phyloP scores from a whole-genome alignment of 1,139 yeast species.

The Schwanniomyces etchellsii region DNA sequence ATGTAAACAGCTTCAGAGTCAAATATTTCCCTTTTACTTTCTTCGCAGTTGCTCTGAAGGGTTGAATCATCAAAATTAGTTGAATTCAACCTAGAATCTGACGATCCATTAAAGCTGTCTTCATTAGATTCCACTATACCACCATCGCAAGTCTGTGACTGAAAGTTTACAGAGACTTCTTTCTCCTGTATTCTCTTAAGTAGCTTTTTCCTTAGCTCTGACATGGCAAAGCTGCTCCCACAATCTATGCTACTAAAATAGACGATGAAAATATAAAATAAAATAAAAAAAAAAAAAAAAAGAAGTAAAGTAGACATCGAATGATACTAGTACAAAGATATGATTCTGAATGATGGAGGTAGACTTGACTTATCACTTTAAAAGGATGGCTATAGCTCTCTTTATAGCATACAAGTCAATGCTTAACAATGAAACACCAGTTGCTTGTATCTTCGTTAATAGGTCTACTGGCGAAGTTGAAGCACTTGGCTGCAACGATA shows the following conservation, averaged over 20 bases:
- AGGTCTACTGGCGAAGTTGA: constrained; percentile 42
- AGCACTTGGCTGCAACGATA: constrained; percentile 82
- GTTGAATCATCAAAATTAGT: too few relatives aligned
- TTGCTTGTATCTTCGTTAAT: constrained; percentile 59
- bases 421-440: constrained; percentile 65
- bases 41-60: not conserved
- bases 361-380: constrained; percentile 25
- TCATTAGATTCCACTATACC: constrained; percentile 10
- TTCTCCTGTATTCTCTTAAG: constrained; percentile 34
- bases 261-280: not conserved
- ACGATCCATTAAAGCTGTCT: constrained; percentile 1
- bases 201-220: constrained; percentile 38
- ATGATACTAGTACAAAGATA: not conserved
- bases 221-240: too few relatives aligned
- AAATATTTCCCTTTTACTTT: not conserved
- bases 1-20: constrained; percentile 6
- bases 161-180: constrained; percentile 32
- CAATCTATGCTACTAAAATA: not conserved
- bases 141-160: constrained; percentile 24
- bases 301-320: not conserved
- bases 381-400: constrained; percentile 31
- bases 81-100: too few relatives aligned
- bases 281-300: too few relatives aligned
- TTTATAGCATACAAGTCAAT: constrained; percentile 40
- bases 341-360: constrained; percentile 1